Base-by-base conservation (phyloP, 2,329 filamentous ascomycete species). In the Ustilaginoidea virens region DNA sequence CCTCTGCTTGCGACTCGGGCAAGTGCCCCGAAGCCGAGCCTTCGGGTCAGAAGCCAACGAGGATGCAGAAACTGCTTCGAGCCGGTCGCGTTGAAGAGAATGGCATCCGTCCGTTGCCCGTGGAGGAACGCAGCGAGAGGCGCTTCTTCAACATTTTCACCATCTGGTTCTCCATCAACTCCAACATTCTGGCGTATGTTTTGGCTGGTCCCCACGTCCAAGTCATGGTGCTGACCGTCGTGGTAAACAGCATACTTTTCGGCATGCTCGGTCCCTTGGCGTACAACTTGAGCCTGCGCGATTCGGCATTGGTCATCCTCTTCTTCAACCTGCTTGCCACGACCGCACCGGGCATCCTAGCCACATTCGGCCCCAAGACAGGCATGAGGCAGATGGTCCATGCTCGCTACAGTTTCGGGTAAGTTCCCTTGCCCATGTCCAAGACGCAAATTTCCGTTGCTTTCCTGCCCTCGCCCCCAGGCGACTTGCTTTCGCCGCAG, bases 351-450 rank as follows among this genome's bases (percentile, higher is more conserved):
- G 70, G 66, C 3, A 73, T 66, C 39, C 51, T 76, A 16, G 61
- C 61, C 23, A 71, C 64, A 0, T 48, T 73, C 28, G 70, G 71
- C 0, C 67, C 71, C 4, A 66, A 64, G 47, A 74, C 69, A 7
- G 73, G 71, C 23, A 65, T 77, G 60, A 60, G 72, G 11, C 71
- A 76, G 47, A 72, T 77, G 60, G 63, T 77, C 6, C 69, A 73
- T 38, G 71, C 73, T 4, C 58, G 73, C 14, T 77, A 66, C 46
- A 66, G 63, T 23, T 78, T 74, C 43, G 70, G 68, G 56, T 66
- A 49, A 30, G 50, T n/a, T n/a, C n/a, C n/a, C n/a, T n/a, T n/a
- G n/a, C n/a, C n/a, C n/a, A n/a, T n/a, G n/a, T n/a, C n/a, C n/a
- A n/a, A n/a, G n/a, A n/a, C n/a, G n/a, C n/a, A n/a, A n/a, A n/a